Percentiles rank a stretch among this genome's conserved stretches.
phyloP scores from a whole-genome alignment of 1,284 basidiomycete genomes.

The Irpex sp. region DNA sequence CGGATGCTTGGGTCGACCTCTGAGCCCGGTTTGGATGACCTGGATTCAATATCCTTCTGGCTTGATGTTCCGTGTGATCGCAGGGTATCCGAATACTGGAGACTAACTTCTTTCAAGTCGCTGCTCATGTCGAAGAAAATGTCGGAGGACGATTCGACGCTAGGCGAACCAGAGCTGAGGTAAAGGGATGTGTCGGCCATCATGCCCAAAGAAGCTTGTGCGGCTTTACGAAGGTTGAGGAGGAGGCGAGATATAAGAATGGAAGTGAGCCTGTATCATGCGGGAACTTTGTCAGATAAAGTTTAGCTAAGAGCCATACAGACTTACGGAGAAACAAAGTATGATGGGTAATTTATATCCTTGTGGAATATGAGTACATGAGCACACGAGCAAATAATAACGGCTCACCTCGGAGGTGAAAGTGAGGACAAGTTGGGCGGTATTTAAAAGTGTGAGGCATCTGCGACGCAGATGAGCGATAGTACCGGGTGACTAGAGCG shows the following conservation, averaged over 20 bases:
- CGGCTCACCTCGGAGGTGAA: constrained; percentile 11
- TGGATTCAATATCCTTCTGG: neutral
- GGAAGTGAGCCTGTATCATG: constrained; percentile 3
- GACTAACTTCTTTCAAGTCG: neutral
- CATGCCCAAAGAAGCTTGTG: neutral
- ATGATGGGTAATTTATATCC: constrained; percentile 18
- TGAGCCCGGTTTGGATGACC: neutral
- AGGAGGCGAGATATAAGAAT: constrained; percentile 7
- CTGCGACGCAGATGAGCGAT: constrained; percentile 4
- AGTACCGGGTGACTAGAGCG: neutral
- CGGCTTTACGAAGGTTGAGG: constrained; percentile 1
- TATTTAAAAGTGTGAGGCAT: constrained; percentile 13
- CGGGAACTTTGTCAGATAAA: neutral
- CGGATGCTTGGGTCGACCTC: neutral
- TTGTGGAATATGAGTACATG: neutral
- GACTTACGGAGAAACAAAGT: constrained; percentile 20
- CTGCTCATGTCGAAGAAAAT: neutral
- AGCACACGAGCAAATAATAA: neutral
- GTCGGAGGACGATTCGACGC: neutral
- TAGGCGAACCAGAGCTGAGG: neutral
- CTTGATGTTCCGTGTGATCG: neutral
- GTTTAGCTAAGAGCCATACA: neutral
- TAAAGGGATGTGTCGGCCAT: neutral
- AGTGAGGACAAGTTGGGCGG: constrained; percentile 17
- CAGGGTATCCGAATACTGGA: neutral